Conservation (phyloP, 257 asterid genomes). For the Galeopsis tetrahit region DNA sequence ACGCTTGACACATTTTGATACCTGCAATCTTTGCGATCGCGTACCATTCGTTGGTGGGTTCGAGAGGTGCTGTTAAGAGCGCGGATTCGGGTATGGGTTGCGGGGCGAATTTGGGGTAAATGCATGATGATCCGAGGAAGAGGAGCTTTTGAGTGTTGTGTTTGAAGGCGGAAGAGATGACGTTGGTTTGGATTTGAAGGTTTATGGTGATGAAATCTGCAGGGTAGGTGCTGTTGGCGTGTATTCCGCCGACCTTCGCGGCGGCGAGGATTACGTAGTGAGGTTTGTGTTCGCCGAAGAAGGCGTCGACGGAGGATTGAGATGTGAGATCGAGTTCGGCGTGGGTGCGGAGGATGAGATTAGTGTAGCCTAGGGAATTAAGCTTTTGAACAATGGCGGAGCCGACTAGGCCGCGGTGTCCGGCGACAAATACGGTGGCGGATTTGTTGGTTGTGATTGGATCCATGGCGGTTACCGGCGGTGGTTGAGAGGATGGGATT, state of each 20-base stretch:
- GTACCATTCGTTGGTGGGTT: constrained; percentile 92
- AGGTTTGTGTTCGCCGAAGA: constrained; percentile 73
- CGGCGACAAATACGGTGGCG: constrained; percentile 77
- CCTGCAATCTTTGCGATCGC: constrained; percentile 93
- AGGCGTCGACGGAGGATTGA: constrained; percentile 78
- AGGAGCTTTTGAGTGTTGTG: constrained; percentile 65
- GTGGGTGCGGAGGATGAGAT: constrained; percentile 85
- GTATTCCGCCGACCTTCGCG: constrained; percentile 96
- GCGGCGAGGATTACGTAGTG: constrained; percentile 84
- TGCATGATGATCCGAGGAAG: constrained; percentile 93
- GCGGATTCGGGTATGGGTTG: constrained; percentile 93
- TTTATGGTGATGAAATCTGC: constrained; percentile 95
- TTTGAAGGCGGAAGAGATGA: constrained; percentile 69
- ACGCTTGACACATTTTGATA: constrained; percentile 89
- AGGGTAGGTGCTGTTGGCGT: constrained; percentile 86
- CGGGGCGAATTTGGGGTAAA: constrained; percentile 93
- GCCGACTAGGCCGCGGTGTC: constrained; percentile 96
- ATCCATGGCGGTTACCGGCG: constrained; percentile 40
- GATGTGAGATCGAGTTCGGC: constrained; percentile 85
- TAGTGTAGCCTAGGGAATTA: constrained; percentile 54
- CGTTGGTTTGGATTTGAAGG: constrained; percentile 90
- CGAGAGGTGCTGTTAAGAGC: constrained; percentile 77
- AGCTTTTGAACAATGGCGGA: constrained; percentile 82
- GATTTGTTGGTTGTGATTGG: constrained; percentile 51
- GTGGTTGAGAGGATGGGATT: constrained; percentile 1